Conservation (phyloP, 2,329 filamentous ascomycete species). For the Fusarium concolor region DNA sequence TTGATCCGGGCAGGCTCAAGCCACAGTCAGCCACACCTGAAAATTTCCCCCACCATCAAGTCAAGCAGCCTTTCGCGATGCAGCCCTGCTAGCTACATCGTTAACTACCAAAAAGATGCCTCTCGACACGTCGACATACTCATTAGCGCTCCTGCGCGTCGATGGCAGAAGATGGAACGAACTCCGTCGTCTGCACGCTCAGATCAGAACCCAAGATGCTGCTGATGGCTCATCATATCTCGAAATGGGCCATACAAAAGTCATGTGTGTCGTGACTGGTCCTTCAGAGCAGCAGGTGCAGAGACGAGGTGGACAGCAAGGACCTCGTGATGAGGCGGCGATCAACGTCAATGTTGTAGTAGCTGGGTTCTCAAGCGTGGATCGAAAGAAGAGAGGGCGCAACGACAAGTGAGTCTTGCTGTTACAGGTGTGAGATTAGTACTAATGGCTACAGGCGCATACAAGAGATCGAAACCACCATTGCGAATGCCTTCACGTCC, state of each 20-base stretch:
- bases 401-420: conserved; percentile 77
- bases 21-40: conserved; percentile 43
- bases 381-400: conserved; percentile 80
- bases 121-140: conserved; percentile 93
- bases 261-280: conserved; percentile 91
- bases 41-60: conserved; percentile 46
- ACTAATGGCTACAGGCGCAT: conserved; percentile 69
- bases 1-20: conserved; percentile 30
- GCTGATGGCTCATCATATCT: conserved; percentile 94
- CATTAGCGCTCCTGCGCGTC: conserved; percentile 83
- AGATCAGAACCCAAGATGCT: conserved; percentile 91
- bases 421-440: not conserved
- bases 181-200: conserved; percentile 85
- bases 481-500: conserved; percentile 80
- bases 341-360: conserved; percentile 86
- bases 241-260: conserved; percentile 97
- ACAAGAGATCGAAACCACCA: conserved; percentile 82
- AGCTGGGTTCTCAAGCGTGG: conserved; percentile 88
- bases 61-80: conserved; percentile 19
- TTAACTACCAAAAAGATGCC: conserved; percentile 70
- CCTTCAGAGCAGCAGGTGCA: conserved; percentile 73
- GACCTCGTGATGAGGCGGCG: conserved; percentile 61
- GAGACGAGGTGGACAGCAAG: conserved; percentile 56
- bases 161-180: conserved; percentile 97
- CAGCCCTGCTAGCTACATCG: not conserved